phyloP scores from a whole-genome alignment of 208 protist genomes.

The Porcisia hertigi region DNA sequence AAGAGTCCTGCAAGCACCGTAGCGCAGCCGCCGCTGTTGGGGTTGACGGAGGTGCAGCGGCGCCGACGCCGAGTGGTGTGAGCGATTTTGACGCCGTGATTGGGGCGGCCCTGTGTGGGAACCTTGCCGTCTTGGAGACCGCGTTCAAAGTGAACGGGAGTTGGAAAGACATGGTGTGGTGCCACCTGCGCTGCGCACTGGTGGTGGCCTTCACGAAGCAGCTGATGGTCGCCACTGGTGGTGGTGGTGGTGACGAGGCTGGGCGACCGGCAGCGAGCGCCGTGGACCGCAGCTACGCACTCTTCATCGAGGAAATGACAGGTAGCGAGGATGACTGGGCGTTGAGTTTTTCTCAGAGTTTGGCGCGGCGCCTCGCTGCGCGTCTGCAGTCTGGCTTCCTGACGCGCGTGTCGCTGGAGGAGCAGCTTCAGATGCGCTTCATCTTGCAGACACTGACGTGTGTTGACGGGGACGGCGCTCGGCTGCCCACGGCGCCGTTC shows the following conservation, averaged over 20 bases:
- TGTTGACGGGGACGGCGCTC: conserved; percentile 15
- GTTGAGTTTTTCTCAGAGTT: conserved; percentile 33
- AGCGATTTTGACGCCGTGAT: conserved; percentile 52
- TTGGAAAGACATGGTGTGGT: conserved; percentile 79
- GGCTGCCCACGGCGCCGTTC: background rate
- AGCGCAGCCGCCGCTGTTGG: conserved; percentile 7
- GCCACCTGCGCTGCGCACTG: conserved; percentile 70
- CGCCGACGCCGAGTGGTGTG: conserved; percentile 1
- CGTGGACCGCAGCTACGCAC: conserved; percentile 31
- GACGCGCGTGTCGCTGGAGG: conserved; percentile 40
- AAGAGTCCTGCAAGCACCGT: conserved; percentile 43
- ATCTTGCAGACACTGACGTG: conserved; percentile 67
- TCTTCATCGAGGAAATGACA: conserved; percentile 33
- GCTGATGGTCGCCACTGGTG: conserved; percentile 38
- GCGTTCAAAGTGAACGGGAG: conserved; percentile 51
- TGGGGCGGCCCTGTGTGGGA: conserved; percentile 70
- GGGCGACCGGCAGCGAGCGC: background rate
- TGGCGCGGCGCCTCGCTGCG: conserved; percentile 41
- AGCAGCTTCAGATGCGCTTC: conserved; percentile 80
- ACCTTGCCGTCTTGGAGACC: conserved; percentile 62
- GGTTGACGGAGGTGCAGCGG: conserved; percentile 1
- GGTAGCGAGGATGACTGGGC: conserved; percentile 64
- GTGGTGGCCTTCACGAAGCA: conserved; percentile 75
- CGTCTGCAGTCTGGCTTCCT: conserved; percentile 52
- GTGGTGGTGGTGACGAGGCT: conserved; percentile 19